Evolutionary conservation across 805 yeast genomes (phyloP), one percentile per base, ranked within the genome.

Genomic region (Yamadazyma philogaea): DNA sequence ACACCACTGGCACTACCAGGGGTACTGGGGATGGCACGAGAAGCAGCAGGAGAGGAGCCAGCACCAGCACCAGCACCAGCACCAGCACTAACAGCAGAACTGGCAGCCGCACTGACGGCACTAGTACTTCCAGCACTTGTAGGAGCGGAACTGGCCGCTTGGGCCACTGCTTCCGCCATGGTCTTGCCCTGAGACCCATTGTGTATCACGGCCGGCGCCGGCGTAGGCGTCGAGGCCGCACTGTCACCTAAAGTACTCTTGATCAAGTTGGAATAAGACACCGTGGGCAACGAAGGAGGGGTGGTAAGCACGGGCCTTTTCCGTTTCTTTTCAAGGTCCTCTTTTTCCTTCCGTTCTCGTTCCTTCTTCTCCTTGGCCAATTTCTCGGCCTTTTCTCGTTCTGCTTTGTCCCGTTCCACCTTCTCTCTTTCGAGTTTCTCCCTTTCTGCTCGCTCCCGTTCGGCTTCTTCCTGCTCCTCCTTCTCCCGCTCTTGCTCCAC

Each of bases 111-210:
- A 39, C 40, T 32, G 52, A 35, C 15, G 46, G 49, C 33, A 11
- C 40, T 24, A 12, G 45, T 42, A 20, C 45, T 22, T 19, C 33
- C 26, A 16, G 51, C 32, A 3, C 44, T 35, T 34, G 49, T 32
- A 5, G 56, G 47, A 16, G 53, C 42, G 6, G 55, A 61, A 34
- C 64, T 67, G 22, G 64, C 52, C 15, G 45, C 45, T 32, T 31
- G 31, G 19, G 45, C 42, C 10, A 45, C 45, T 10, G 48, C 49
- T 34, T 48, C 49, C 5, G 49, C 49, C 34, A 48, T 40, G 12
- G 49, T 43, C 7, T 44, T 40, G 6, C 51, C 51, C 10, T 38
- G 40, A 27, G 45, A 40, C 2, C 30, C 49, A 30, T 34, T 41
- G 15, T 34, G 37, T 4, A 39, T n/a, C 5, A 40, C 16, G 10